phyloP scores from a whole-genome alignment of 2,329 filamentous ascomycete species.

The Aspergillus udagawae region DNA sequence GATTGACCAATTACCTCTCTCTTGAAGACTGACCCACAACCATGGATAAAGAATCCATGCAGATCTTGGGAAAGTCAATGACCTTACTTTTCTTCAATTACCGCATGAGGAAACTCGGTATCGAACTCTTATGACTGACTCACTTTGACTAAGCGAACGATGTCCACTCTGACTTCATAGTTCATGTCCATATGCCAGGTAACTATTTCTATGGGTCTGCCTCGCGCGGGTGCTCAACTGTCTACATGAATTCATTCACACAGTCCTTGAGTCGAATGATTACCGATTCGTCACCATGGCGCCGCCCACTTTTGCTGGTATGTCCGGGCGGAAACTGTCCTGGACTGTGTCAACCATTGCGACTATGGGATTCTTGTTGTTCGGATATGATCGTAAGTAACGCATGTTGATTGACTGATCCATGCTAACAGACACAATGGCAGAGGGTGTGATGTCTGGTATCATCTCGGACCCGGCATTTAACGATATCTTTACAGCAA shows the following conservation, averaged over 20 bases:
- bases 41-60: not conserved
- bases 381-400: conserved; percentile 54
- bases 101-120: not conserved
- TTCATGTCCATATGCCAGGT: not conserved
- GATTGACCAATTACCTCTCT: not conserved
- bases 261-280: not conserved
- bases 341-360: conserved; percentile 58
- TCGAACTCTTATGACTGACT: not conserved
- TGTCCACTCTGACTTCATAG: not conserved
- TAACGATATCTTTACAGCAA: conserved; percentile 31
- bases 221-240: not conserved
- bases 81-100: not conserved
- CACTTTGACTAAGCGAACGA: not conserved
- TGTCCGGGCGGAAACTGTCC: conserved; percentile 55
- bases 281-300: conserved; percentile 39
- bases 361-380: conserved; percentile 59
- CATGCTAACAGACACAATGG: not conserved
- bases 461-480: conserved; percentile 34
- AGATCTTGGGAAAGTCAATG: not conserved
- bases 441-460: conserved; percentile 39
- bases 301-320: conserved; percentile 52
- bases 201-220: not conserved
- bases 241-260: not conserved
- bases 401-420: not conserved
- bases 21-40: not conserved